Evolutionary conservation across 2,329 filamentous ascomycete genomes (phyloP), one percentile per base, ranked within the genome.

Genomic region (Fusarium secorum): DNA sequence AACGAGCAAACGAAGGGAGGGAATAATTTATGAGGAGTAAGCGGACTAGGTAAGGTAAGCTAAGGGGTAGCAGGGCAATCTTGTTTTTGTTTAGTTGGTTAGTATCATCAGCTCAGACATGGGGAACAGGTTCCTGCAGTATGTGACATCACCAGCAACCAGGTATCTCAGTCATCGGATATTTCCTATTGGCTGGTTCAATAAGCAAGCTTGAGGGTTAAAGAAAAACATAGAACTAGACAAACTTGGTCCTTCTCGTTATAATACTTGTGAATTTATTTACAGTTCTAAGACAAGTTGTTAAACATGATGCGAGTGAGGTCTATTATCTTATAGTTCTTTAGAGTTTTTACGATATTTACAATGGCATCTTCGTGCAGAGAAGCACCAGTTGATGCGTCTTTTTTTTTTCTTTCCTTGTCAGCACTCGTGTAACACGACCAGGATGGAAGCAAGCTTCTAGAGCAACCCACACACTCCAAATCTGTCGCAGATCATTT

Each of bases 51-150:
- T 38, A 49, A 20, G 22, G 13, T 38, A 49, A 49, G 30, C 46
- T 49, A 33, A 49, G 46, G 46, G 46, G 46, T 49, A 33, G 17
- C 44, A 35, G 33, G 48, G 17, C 36, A 45, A 58, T 65, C 32
- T 59, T 70, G 68, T 53, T 68, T 61, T 64, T 68, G 52, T 58
- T 55, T 67, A 39, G 41, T 28, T 64, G 46, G 54, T 35, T 57
- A 44, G 42, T 32, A 38, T 42, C 33, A 18, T 33, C 52, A 36
- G 17, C 48, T 41, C 38, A 66, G 54, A 39, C 45, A 54, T 45
- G 15, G n/a, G 42, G 39, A 71, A 44, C 62, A 72, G 41, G 69
- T 72, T 72, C 69, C 70, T 70, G 69, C 70, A 59, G 70, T 58
- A 30, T 24, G 66, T 72, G 70, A 72, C 66, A 70, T 72, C 70